Conservation (phyloP, 2,329 filamentous ascomycete genomes). For the Exophiala dermatitidis region DNA sequence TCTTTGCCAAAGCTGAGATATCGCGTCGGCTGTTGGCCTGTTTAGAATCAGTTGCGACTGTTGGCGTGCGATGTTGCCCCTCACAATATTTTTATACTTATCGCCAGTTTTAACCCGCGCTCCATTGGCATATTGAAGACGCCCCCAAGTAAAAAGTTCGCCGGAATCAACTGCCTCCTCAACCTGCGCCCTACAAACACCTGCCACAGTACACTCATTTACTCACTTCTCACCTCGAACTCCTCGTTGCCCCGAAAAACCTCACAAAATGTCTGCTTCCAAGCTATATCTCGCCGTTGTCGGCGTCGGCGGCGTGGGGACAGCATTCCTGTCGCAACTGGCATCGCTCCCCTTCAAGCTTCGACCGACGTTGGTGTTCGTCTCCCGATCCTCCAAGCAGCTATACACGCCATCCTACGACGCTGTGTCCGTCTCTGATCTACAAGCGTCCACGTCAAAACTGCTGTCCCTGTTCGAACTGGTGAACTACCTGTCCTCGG, state of each 20-base stretch:
- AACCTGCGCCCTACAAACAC: too few species aligned
- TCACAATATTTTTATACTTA: too few species aligned
- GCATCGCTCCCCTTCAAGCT: conserved; percentile 59
- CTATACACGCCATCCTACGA: conserved; percentile 59
- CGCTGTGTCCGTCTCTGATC: conserved; percentile 50
- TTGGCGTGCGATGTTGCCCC: too few species aligned
- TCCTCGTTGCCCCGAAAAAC: background rate
- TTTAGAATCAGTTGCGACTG: too few species aligned
- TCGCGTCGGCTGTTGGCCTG: too few species aligned
- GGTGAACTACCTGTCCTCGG: conserved; percentile 67
- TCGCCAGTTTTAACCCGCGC: too few species aligned
- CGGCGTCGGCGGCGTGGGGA: conserved; percentile 91
- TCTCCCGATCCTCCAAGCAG: conserved; percentile 77
- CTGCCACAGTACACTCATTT: too few species aligned
- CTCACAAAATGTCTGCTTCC: conserved; percentile 10
- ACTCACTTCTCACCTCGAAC: background rate
- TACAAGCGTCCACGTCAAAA: conserved; percentile 57
- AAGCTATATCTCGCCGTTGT: conserved; percentile 26
- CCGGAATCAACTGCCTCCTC: too few species aligned
- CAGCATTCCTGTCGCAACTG: conserved; percentile 81
- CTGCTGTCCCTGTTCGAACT: conserved; percentile 64
- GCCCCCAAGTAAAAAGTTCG: too few species aligned
- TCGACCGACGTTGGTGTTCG: conserved; percentile 71
- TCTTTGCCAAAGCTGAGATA: too few species aligned
- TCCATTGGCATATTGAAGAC: too few species aligned